phyloP scores from a whole-genome alignment of 176 grass and related monocot species.

The Triticum timopheevii region DNA sequence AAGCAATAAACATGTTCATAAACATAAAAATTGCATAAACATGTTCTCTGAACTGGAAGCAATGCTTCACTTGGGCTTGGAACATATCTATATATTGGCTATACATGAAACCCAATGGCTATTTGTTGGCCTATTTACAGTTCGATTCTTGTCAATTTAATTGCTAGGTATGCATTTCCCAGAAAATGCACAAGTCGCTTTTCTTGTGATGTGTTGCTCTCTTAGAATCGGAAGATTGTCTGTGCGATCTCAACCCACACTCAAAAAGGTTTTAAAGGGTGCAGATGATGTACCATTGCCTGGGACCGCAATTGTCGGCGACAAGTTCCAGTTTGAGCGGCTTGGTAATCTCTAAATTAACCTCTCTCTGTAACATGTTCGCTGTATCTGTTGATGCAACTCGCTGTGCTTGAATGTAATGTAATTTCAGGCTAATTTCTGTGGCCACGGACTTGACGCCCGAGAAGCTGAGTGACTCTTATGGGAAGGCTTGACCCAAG shows the following conservation, averaged over 20 bases:
- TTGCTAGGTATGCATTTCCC: conserved; percentile 86
- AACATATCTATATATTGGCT: too few relatives aligned
- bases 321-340: conserved; percentile 95
- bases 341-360: conserved; percentile 57
- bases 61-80: too few relatives aligned
- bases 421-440: conserved; percentile 23
- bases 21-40: too few relatives aligned
- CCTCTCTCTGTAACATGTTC: not conserved
- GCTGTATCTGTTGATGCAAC: too few relatives aligned
- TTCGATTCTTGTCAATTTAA: not conserved
- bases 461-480: conserved; percentile 71
- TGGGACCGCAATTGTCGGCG: conserved; percentile 48
- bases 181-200: conserved; percentile 66
- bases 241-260: conserved; percentile 74
- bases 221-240: conserved; percentile 86
- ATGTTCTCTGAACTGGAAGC: too few relatives aligned
- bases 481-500: conserved; percentile 56
- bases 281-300: conserved; percentile 69
- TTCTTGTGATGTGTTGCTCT: not conserved
- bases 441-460: conserved; percentile 60
- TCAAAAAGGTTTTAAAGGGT: conserved; percentile 82
- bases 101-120: too few relatives aligned
- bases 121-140: too few relatives aligned
- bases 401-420: too few relatives aligned
- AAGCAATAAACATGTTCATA: too few relatives aligned